Conservation (phyloP, 2,329 filamentous ascomycete genomes). For the Epichloe brachyelytri region DNA sequence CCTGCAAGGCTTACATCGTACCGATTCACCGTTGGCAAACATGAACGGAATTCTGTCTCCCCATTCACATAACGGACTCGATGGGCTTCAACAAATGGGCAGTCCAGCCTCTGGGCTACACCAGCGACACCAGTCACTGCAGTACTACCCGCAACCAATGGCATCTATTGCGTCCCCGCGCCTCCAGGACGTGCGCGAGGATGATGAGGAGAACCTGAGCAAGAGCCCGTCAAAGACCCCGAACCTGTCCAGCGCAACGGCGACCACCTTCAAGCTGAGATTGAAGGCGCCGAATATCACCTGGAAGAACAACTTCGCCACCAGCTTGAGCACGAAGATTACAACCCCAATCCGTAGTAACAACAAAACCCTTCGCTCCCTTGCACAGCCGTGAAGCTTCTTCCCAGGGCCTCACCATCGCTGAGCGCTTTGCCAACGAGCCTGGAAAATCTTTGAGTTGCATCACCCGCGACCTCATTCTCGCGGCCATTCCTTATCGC, state of each 20-base stretch:
- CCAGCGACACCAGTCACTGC: conserved; percentile 46
- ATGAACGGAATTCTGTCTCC: conserved; percentile 48
- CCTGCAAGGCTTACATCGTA: conserved; percentile 38
- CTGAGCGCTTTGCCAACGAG: conserved; percentile 40
- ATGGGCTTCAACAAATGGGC: conserved; percentile 30
- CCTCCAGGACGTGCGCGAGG: conserved; percentile 61
- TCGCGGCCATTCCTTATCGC: conserved; percentile 57
- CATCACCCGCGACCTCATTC: conserved; percentile 66
- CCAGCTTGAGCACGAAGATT: conserved; percentile 66
- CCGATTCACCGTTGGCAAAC: conserved; percentile 49
- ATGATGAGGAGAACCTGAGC: conserved; percentile 46
- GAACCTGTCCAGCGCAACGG: conserved; percentile 34
- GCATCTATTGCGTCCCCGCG: conserved; percentile 44
- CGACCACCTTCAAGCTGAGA: conserved; percentile 73
- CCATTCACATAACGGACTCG: conserved; percentile 46
- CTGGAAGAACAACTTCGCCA: conserved; percentile 67
- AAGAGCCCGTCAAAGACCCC: conserved; percentile 42
- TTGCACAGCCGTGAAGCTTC: conserved; percentile 31
- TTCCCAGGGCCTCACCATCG: conserved; percentile 36
- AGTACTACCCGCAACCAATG: conserved; percentile 43
- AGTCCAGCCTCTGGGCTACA: conserved; percentile 33
- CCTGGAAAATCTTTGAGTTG: conserved; percentile 42
- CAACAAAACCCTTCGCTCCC: conserved; percentile 13
- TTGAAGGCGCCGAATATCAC: conserved; percentile 77
- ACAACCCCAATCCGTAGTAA: conserved; percentile 40